Evolutionary conservation across 306 rosid species (phyloP).

Genomic region (Prinsepia uniflora): DNA sequence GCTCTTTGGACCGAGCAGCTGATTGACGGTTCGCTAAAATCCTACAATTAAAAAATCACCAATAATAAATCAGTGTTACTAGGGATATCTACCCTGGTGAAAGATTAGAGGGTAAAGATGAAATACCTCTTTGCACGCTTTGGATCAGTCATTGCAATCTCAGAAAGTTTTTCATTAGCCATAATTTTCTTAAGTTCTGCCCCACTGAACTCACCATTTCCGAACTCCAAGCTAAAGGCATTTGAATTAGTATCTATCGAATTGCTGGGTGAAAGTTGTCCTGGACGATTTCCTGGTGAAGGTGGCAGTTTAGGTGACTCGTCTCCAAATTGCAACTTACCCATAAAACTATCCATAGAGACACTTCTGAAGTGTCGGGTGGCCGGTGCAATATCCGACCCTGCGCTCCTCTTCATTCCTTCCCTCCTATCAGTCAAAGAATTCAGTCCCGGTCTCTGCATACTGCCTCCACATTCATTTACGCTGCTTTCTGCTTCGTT

Average conservation of each 20-base stretch:
- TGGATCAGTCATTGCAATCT: constrained; percentile 85
- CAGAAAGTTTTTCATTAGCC: constrained; percentile 93
- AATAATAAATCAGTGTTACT: neutral
- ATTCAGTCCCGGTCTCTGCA: constrained; percentile 39
- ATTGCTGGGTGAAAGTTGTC: constrained; percentile 53
- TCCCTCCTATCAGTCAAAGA: constrained; percentile 60
- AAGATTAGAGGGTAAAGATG: neutral
- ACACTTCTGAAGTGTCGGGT: constrained; percentile 73
- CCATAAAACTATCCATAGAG: constrained; percentile 93
- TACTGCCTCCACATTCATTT: constrained; percentile 58
- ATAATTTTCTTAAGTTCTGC: constrained; percentile 92
- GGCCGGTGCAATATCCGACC: constrained; percentile 66
- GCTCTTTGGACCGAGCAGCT: constrained; percentile 90
- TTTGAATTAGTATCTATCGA: constrained; percentile 51
- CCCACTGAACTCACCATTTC: constrained; percentile 90
- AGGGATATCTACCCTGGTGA: neutral
- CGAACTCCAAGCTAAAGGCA: constrained; percentile 88
- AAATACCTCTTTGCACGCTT: constrained; percentile 88
- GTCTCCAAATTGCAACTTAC: constrained; percentile 67
- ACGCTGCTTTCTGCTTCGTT: constrained; percentile 88
- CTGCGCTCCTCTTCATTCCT: constrained; percentile 71
- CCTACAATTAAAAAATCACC: constrained; percentile 36
- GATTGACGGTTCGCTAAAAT: constrained; percentile 93
- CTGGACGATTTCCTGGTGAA: constrained; percentile 50
- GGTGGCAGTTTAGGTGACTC: constrained; percentile 67